phyloP scores from a whole-genome alignment of 1,284 basidiomycete species.

The Sporisorium scitamineum region DNA sequence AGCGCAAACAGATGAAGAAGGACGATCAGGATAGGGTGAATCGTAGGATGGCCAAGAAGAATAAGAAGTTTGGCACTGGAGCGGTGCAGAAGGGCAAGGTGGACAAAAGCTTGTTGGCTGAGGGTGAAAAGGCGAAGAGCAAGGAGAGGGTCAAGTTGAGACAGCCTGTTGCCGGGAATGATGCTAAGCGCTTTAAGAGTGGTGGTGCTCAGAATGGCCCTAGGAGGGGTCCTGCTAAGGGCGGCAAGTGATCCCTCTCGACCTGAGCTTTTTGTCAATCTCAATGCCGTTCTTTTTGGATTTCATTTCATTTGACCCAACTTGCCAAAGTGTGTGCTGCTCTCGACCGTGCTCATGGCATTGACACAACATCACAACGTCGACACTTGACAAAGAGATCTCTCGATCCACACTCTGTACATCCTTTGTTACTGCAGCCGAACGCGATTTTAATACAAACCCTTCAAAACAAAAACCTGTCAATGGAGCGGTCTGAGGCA shows the following conservation, averaged over 20 bases:
- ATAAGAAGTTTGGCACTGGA: conserved; percentile 38
- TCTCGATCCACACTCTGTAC: no score
- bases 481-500: no score
- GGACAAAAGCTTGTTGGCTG: conserved; percentile 25
- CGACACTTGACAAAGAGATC: no score
- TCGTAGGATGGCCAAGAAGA: conserved; percentile 64
- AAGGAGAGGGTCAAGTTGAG: conserved; percentile 42
- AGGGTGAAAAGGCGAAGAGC: conserved; percentile 45
- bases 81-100: conserved; percentile 2
- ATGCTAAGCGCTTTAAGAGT: conserved; percentile 25
- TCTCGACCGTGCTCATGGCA: no score
- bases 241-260: background rate
- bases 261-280: no score
- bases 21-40: conserved; percentile 58
- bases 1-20: conserved; percentile 60
- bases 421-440: no score
- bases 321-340: no score
- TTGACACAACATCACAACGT: no score
- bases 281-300: no score
- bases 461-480: no score
- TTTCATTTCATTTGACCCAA: conserved; percentile 2
- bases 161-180: conserved; percentile 20
- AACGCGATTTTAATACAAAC: no score
- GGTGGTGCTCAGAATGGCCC: conserved; percentile 6
- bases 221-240: conserved; percentile 17